A percentile compares a stretch with the other conserved stretches of the same genome.
These are phyloP conservation scores for Lanmaoa pseudosensibilis DNA, from an alignment of 768 basidiomycete species.

Conservation along the genomic window DNA sequence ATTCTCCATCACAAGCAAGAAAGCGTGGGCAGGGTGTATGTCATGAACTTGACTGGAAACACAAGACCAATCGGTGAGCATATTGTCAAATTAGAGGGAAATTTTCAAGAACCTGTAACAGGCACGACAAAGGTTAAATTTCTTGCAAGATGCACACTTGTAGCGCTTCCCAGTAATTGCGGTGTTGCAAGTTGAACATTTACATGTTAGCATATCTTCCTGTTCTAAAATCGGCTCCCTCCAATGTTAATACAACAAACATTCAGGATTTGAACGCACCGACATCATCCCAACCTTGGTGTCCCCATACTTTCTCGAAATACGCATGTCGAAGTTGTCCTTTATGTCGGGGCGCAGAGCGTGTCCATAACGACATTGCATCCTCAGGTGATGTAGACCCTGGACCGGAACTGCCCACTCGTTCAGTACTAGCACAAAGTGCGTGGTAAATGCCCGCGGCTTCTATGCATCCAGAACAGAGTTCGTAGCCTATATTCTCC, in stretches of 20 bases:
- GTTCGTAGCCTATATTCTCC: slow-evolving; percentile 63
- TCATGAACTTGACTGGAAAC: slow-evolving; percentile 78
- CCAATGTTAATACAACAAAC: slow-evolving; percentile 1
- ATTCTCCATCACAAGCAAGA: slow-evolving; percentile 76
- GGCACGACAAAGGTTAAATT: slow-evolving; percentile 78
- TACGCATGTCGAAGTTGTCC: slow-evolving; percentile 84
- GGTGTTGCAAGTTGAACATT: slow-evolving; percentile 81
- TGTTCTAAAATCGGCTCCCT: slow-evolving; percentile 52
- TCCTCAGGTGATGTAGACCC: slow-evolving; percentile 56
- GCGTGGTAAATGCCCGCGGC: slow-evolving; percentile 77
- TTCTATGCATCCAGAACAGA: slow-evolving; percentile 81
- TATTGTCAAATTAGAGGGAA: not conserved
- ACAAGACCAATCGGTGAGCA: not conserved
- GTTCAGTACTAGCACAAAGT: slow-evolving; percentile 50
- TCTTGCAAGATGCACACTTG: slow-evolving; percentile 80
- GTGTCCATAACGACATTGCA: slow-evolving; percentile 56
- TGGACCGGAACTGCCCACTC: slow-evolving; percentile 20
- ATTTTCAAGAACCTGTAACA: slow-evolving; percentile 66
- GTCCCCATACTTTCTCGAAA: slow-evolving; percentile 83
- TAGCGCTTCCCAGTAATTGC: slow-evolving; percentile 63
- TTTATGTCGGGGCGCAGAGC: slow-evolving; percentile 69
- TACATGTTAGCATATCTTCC: slow-evolving; percentile 59
- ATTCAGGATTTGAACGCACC: slow-evolving; percentile 49
- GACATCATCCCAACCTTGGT: slow-evolving; percentile 82
- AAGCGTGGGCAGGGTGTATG: slow-evolving; percentile 86